A percentile compares a stretch with the other conserved stretches of the same genome.
These are phyloP conservation scores for Sordariomycetes sp. DNA, from an alignment of 2,329 filamentous ascomycete species.

Conservation along the genomic window DNA sequence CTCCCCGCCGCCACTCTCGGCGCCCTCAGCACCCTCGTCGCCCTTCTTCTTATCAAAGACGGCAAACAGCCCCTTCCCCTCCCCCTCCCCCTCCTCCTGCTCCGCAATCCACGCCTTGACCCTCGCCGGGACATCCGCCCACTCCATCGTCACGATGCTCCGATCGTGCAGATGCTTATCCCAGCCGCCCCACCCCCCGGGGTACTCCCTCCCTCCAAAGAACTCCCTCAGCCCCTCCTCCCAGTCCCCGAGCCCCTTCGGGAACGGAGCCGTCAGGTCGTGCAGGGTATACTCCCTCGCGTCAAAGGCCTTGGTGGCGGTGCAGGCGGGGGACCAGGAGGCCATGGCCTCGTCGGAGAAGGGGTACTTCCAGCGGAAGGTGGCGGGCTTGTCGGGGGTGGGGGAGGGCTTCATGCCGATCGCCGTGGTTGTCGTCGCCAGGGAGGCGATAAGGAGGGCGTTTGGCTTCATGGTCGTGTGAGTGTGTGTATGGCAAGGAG, in stretches of 20 bases:
- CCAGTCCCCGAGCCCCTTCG: slow-evolving; percentile 24
- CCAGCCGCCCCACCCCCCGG: slow-evolving; percentile 36
- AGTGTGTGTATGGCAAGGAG: no score
- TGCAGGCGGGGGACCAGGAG: slow-evolving; percentile 20
- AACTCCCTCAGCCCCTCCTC: slow-evolving; percentile 23
- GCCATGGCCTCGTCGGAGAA: slow-evolving; percentile 16
- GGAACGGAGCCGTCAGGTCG: slow-evolving; percentile 22
- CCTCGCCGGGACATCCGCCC: slow-evolving; percentile 24
- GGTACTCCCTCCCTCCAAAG: slow-evolving; percentile 28
- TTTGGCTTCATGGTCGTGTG: background rate
- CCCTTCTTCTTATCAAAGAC: slow-evolving; percentile 22
- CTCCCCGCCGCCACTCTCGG: slow-evolving; percentile 15
- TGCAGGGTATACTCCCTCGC: slow-evolving; percentile 28
- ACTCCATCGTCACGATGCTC: slow-evolving; percentile 31
- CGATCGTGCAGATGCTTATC: slow-evolving; percentile 37
- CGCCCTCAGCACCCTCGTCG: slow-evolving; percentile 22
- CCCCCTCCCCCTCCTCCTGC: slow-evolving; percentile 19
- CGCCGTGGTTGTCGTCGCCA: slow-evolving; percentile 11
- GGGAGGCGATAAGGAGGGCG: slow-evolving; percentile 1
- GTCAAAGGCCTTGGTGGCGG: slow-evolving; percentile 18
- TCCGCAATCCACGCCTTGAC: slow-evolving; percentile 34
- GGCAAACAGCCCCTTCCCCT: slow-evolving; percentile 24
- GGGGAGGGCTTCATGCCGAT: slow-evolving; percentile 14
- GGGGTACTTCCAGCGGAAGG: slow-evolving; percentile 27
- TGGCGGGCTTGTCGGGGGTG: slow-evolving; percentile 18